Conservation (phyloP, 768 basidiomycete species). For the Lactarius tabidus region DNA sequence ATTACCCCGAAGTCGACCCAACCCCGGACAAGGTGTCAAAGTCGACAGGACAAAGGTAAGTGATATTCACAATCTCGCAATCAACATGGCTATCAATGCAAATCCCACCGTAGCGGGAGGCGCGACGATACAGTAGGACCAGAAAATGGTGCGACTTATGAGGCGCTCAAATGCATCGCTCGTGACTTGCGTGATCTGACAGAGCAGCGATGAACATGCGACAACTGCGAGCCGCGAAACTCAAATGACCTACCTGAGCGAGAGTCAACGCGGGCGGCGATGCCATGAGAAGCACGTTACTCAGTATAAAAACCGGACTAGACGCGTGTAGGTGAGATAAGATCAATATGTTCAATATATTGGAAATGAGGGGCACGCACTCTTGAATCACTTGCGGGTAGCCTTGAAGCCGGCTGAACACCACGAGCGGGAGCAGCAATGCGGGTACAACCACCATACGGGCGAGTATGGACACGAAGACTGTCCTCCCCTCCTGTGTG, state of each 20-base stretch:
- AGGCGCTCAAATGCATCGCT: conserved; percentile 89
- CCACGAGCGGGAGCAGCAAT: conserved; percentile 71
- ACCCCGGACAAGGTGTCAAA: neutral
- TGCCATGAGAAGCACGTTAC: conserved; percentile 76
- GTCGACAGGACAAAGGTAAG: neutral
- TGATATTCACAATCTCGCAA: conserved; percentile 45
- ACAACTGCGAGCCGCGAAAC: conserved; percentile 27
- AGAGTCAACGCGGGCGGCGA: conserved; percentile 77
- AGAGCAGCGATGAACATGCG: neutral
- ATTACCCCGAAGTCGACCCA: neutral
- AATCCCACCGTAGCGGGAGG: conserved; percentile 76
- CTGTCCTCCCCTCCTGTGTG: conserved; percentile 67
- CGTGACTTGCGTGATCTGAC: conserved; percentile 74
- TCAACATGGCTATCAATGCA: conserved; percentile 67
- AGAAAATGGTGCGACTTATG: conserved; percentile 87
- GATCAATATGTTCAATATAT: conserved; percentile 5
- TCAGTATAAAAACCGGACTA: conserved; percentile 83
- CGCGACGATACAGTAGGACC: conserved; percentile 85
- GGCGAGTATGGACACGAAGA: conserved; percentile 70
- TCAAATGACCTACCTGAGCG: conserved; percentile 41
- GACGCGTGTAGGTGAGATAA: neutral
- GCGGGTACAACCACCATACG: conserved; percentile 80
- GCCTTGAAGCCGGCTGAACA: conserved; percentile 53
- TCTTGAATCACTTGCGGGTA: conserved; percentile 65
- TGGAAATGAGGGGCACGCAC: conserved; percentile 44